phyloP scores from a whole-genome alignment of 257 asterid species.

The Solanum tacnaense region DNA sequence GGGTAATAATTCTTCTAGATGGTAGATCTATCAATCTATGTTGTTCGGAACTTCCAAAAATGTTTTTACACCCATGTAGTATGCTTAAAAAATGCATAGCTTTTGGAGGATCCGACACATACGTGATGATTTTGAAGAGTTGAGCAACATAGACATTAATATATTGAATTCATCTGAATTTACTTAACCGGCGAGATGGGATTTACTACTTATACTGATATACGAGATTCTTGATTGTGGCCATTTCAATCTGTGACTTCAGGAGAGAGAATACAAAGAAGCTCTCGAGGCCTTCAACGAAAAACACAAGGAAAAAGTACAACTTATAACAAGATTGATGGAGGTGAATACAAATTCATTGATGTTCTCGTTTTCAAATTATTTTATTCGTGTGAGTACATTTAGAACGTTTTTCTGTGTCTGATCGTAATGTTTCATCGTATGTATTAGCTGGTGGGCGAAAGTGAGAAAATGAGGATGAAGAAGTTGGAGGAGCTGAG shows the following conservation, averaged over 20 bases:
- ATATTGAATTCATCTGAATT: neutral
- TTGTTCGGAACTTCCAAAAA: neutral
- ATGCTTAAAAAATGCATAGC: neutral
- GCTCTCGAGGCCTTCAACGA: constrained; percentile 46
- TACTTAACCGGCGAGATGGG: neutral
- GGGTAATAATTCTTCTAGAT: neutral
- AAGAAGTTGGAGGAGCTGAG: constrained; percentile 55
- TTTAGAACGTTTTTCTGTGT: neutral
- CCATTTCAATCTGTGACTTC: neutral
- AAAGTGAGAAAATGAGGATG: constrained; percentile 48
- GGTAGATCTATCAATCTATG: neutral
- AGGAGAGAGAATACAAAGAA: constrained; percentile 61
- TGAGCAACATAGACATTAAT: neutral
- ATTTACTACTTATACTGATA: neutral
- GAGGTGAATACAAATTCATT: constrained; percentile 22
- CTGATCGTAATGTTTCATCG: neutral
- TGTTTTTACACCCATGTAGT: neutral
- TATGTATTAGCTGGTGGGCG: constrained; percentile 36
- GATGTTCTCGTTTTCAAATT: neutral
- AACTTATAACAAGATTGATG: constrained; percentile 31
- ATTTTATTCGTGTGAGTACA: neutral
- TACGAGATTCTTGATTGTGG: neutral
- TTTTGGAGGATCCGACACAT: neutral
- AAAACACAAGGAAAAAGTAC: constrained; percentile 46
- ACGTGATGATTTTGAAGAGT: neutral